Base-by-base conservation (phyloP, 371 early-diverging fungal species). In the Syncephalis plumigaleata region DNA sequence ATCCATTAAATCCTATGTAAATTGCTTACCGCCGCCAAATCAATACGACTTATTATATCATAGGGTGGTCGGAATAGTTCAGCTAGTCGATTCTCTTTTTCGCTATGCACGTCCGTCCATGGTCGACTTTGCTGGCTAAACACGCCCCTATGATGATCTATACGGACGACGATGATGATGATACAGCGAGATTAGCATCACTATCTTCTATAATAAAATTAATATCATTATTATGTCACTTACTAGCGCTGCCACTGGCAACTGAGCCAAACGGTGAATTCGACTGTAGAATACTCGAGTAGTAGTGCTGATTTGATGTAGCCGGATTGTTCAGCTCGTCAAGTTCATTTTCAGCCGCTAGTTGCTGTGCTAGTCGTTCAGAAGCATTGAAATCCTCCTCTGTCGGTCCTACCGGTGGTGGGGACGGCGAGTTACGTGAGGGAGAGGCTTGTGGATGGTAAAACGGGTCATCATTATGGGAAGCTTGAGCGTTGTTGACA, bases 51-150 rank as follows among this genome's bases (percentile, higher is more conserved):
- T 1, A 15, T n/a, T 37, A 20, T 0, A 16, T 21, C n/a, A 42
- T 23, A 4, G 0, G 95, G 95, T 2, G 91, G 84, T 46, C 77
- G 71, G 58, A 87, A 93, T 36, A 94, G 61, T 47, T 83, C 71
- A 2, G 81, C 79, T 43, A 85, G 55, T 39, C 72, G 55, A 42
- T 57, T 65, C 7, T 65, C 61, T 50, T 69, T 73, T 31, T 31
- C 31, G 4, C 7, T 31, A 11, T 31, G 31, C 7, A 31, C 31
- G 11, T 31, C 15, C 66, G 56, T 46, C 55, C 53, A 23, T 39
- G 20, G 17, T 9, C n/a, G 36, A 9, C 2, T 13, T 38, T 50
- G 45, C 11, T 21, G 38, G 16, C 9, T 18, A 36, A 31, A n/a
- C 20, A 36, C 17, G n/a, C n/a, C 15, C 9, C 7, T 5, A 22